Conservation (phyloP, 2,329 filamentous ascomycete genomes). For the Arthrobotrys sphaeroides region DNA sequence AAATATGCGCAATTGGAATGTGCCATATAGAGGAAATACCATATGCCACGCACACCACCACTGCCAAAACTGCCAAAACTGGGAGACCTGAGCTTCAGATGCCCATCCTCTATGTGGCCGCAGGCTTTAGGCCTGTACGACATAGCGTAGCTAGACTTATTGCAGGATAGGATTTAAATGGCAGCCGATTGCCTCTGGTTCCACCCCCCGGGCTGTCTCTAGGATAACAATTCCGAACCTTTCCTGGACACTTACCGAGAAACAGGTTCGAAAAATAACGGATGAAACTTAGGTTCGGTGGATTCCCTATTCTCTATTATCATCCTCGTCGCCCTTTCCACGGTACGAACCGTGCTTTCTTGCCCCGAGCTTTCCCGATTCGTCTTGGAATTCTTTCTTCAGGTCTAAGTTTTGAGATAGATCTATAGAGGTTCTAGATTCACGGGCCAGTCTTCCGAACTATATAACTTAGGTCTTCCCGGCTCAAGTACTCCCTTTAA, state of each 20-base stretch:
- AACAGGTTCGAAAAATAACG: neutral
- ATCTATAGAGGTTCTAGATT: slow-evolving; percentile 16
- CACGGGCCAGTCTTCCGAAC: neutral
- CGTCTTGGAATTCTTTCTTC: neutral
- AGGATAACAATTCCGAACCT: neutral
- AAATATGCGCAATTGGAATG: slow-evolving; percentile 21
- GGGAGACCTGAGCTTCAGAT: neutral
- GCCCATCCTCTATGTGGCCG: neutral
- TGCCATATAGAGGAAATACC: neutral
- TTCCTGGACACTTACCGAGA: neutral
- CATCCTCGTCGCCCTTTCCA: neutral
- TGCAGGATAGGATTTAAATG: slow-evolving; percentile 7
- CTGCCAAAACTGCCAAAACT: neutral
- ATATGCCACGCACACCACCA: neutral
- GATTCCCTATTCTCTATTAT: neutral
- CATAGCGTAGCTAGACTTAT: neutral
- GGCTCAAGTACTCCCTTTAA: too few species aligned
- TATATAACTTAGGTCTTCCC: neutral
- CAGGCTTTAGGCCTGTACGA: neutral
- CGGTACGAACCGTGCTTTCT: slow-evolving; percentile 9
- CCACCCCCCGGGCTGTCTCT: neutral
- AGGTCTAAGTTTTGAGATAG: neutral
- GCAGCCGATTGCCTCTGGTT: neutral
- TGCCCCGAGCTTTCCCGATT: neutral
- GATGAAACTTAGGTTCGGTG: neutral